A percentile compares a stretch with the other conserved stretches of the same genome.
Conservation (phyloP, 2,329 filamentous ascomycete species). For the Bimuria novae-zelandiae region DNA sequence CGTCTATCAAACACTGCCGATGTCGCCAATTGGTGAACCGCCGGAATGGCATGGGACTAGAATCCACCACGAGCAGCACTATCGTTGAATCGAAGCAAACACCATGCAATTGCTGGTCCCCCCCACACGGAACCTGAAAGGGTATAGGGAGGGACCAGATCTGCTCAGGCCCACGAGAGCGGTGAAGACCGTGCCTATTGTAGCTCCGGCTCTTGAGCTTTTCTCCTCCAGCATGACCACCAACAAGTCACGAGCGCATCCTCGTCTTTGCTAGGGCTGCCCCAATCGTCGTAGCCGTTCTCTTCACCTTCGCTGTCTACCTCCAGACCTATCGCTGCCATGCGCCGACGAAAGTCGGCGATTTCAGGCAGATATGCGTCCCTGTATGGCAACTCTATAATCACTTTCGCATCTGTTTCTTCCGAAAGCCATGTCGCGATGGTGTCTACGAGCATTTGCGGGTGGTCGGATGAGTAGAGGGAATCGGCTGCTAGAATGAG, state of each 20-base stretch:
- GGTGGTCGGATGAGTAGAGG: conserved; percentile 84
- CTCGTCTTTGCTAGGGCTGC: conserved; percentile 54
- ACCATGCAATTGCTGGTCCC: conserved; percentile 7
- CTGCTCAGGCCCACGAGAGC: conserved; percentile 6
- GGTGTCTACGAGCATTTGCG: conserved; percentile 71
- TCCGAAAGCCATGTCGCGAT: conserved; percentile 69
- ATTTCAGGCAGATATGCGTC: conserved; percentile 71
- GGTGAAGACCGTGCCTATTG: conserved; percentile 7
- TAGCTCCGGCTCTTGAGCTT: conserved; percentile 15
- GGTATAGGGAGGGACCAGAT: background rate
- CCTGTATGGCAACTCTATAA: conserved; percentile 81
- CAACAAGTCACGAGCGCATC: conserved; percentile 65
- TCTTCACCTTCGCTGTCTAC: conserved; percentile 66
- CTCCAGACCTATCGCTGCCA: conserved; percentile 60
- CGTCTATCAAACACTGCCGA: conserved; percentile 25
- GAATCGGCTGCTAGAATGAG: conserved; percentile 85
- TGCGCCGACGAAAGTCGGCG: conserved; percentile 63
- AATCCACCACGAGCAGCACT: conserved; percentile 3
- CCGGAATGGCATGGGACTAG: conserved; percentile 22
- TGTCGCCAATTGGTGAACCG: conserved; percentile 25
- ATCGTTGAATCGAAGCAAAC: background rate
- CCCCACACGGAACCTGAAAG: conserved; percentile 7
- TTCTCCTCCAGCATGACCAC: conserved; percentile 65
- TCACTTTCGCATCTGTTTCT: conserved; percentile 63
- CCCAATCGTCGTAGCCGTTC: conserved; percentile 75